These are phyloP conservation scores for Penicillium turbatum DNA, from an alignment of 495 filamentous ascomycete genomes.

Conservation along the genomic window DNA sequence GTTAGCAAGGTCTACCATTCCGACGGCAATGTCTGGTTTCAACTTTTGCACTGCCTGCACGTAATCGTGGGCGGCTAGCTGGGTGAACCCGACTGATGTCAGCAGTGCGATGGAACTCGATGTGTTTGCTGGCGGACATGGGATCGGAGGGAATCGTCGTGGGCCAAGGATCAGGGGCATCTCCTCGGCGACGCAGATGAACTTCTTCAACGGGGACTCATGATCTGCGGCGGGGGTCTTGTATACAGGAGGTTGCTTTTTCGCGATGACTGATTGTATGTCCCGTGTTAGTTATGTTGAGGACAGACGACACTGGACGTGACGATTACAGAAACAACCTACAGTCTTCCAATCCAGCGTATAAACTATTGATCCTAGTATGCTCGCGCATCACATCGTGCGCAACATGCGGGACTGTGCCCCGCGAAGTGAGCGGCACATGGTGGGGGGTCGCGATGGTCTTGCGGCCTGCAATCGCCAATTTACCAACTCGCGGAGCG, in stretches of 20 bases:
- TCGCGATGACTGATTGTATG: conserved; percentile 67
- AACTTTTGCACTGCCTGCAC: conserved; percentile 55
- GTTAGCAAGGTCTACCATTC: conserved; percentile 69
- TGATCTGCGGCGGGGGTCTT: conserved; percentile 34
- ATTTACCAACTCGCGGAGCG: conserved; percentile 55
- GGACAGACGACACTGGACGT: neutral
- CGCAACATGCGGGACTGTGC: conserved; percentile 78
- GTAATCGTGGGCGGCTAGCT: conserved; percentile 65
- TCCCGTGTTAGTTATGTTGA: conserved; percentile 30
- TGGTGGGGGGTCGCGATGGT: conserved; percentile 76
- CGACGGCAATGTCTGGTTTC: conserved; percentile 75
- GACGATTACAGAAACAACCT: conserved; percentile 29
- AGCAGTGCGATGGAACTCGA: conserved; percentile 67
- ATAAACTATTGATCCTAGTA: conserved; percentile 62
- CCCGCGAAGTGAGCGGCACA: conserved; percentile 73
- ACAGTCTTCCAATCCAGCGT: conserved; percentile 93
- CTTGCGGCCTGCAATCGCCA: conserved; percentile 56
- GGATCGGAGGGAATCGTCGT: conserved; percentile 70
- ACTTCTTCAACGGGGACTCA: conserved; percentile 62
- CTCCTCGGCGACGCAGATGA: conserved; percentile 57
- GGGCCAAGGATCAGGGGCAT: conserved; percentile 71
- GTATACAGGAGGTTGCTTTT: conserved; percentile 46
- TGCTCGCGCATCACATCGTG: conserved; percentile 73
- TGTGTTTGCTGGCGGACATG: conserved; percentile 68
- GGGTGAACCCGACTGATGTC: conserved; percentile 77